phyloP scores from a whole-genome alignment of 352 stramenopile species.

The Pythium aristosporum region DNA sequence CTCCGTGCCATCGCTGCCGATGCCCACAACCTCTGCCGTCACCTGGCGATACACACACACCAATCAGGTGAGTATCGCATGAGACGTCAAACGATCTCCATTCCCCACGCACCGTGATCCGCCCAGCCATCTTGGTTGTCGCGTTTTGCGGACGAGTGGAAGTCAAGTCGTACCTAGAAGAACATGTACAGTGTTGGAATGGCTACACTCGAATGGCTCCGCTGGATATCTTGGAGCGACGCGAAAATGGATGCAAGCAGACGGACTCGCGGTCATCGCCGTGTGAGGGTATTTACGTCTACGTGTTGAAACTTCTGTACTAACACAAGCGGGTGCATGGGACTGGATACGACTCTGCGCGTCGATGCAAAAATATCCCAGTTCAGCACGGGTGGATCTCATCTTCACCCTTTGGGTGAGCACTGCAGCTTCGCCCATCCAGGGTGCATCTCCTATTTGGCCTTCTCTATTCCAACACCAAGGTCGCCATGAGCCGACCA shows the following conservation, averaged over 20 bases:
- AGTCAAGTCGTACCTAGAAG: conserved; percentile 13
- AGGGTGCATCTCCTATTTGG: too few species aligned
- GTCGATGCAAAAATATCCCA: too few species aligned
- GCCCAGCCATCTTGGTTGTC: conserved; percentile 10
- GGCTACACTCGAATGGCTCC: conserved; percentile 6
- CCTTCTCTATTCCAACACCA: too few species aligned
- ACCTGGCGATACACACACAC: conserved; percentile 25
- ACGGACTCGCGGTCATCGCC: neutral
- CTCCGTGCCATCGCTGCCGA: conserved; percentile 62
- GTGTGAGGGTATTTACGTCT: too few species aligned
- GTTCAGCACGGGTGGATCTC: too few species aligned
- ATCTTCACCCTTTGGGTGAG: too few species aligned
- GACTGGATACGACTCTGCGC: too few species aligned
- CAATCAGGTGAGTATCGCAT: neutral
- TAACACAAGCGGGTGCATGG: too few species aligned
- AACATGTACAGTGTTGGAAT: neutral
- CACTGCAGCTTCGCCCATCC: too few species aligned
- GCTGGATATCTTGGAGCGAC: neutral
- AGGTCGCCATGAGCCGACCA: conserved; percentile 19
- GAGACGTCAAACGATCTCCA: neutral
- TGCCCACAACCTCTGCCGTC: conserved; percentile 58
- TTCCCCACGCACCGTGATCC: conserved; percentile 10
- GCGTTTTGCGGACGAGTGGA: neutral
- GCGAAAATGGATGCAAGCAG: too few species aligned
- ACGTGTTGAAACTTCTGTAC: too few species aligned